A percentile compares a stretch with the other conserved stretches of the same genome.
Conservation (phyloP, 495 filamentous ascomycete species). For the Lasiosphaeriaceae sp. region DNA sequence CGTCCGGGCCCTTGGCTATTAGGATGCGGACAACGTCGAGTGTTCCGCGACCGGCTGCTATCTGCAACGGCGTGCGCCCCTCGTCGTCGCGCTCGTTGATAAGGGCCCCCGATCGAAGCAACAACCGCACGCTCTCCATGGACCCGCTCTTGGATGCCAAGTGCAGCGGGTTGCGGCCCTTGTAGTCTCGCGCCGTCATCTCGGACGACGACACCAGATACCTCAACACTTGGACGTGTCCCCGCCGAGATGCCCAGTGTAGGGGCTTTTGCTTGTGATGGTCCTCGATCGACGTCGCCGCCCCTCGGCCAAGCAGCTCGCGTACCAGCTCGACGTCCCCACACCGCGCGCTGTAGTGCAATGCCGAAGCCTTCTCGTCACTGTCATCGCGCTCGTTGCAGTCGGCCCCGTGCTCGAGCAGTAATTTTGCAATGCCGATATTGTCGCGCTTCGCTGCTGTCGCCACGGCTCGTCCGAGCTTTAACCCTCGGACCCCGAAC, state of each 20-base stretch:
- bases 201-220: constrained; percentile 4
- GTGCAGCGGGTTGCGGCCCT: constrained; percentile 11
- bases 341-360: no score
- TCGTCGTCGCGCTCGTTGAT: constrained; percentile 15
- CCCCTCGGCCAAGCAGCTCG: no score
- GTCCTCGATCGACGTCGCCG: no score
- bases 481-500: no score
- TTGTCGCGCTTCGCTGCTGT: no score
- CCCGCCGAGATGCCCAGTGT: constrained; percentile 8
- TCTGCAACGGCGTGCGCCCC: constrained; percentile 21
- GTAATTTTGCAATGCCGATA: no score
- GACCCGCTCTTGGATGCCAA: constrained; percentile 18
- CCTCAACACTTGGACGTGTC: constrained; percentile 7
- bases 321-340: no score
- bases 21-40: constrained; percentile 17
- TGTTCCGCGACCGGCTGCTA: constrained; percentile 19
- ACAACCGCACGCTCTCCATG: constrained; percentile 13
- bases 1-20: constrained; percentile 10
- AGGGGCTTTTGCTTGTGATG: constrained; percentile 8
- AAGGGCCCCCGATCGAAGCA: constrained; percentile 21
- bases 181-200: constrained; percentile 6
- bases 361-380: no score
- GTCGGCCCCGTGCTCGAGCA: no score
- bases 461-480: no score
- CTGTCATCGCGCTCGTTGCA: no score